phyloP scores from a whole-genome alignment of 345 rosid genomes.

The Sonneratia caseolaris region DNA sequence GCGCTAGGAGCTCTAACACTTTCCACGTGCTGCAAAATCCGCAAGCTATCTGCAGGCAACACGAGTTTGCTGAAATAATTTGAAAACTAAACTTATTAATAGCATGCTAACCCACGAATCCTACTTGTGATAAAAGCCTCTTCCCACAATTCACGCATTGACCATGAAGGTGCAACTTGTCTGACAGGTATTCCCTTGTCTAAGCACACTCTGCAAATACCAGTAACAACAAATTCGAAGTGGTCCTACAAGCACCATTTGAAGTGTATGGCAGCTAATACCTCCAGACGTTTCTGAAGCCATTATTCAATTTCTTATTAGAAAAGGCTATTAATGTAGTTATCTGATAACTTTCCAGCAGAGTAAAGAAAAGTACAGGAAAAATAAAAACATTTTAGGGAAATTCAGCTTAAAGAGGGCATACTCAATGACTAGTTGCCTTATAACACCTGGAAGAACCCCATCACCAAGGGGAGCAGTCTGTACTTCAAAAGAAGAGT shows the following conservation, averaged over 20 bases:
- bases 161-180: constrained; percentile 65
- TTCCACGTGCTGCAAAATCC: constrained; percentile 65
- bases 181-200: constrained; percentile 49
- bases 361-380: background rate
- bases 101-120: background rate
- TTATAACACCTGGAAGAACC: constrained; percentile 78
- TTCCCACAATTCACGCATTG: constrained; percentile 45
- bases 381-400: background rate
- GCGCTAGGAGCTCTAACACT: constrained; percentile 41
- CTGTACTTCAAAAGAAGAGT: constrained; percentile 52
- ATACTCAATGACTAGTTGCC: constrained; percentile 78
- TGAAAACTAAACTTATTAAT: background rate
- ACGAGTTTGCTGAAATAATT: no score
- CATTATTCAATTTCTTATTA: background rate
- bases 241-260: background rate
- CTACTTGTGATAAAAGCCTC: constrained; percentile 75
- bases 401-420: constrained; percentile 6
- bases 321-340: no score
- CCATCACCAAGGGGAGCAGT: constrained; percentile 76
- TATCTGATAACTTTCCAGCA: no score
- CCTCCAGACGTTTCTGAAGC: background rate
- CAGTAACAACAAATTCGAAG: background rate
- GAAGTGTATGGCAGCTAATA: background rate
- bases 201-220: constrained; percentile 34
- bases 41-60: constrained; percentile 44